Conservation (phyloP, 169 alveolate genomes). For the Amoebophrya sp. region DNA sequence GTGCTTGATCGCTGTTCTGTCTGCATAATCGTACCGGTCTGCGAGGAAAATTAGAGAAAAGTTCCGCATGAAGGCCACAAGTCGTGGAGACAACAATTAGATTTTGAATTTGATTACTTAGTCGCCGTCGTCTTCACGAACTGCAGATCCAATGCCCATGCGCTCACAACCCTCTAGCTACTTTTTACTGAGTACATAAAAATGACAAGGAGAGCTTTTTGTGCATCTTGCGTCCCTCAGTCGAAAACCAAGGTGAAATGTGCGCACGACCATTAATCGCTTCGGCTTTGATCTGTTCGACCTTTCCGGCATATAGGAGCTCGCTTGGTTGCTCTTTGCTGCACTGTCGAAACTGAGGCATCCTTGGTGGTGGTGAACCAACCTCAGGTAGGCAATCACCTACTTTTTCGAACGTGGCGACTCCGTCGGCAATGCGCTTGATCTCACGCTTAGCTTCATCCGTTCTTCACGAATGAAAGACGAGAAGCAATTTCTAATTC, state of each 20-base stretch:
- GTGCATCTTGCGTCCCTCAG: background rate
- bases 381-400: background rate
- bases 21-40: background rate
- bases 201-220: too few relatives aligned
- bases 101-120: too few relatives aligned
- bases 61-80: too few relatives aligned
- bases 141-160: too few relatives aligned
- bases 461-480: too few relatives aligned
- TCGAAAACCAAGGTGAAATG: background rate
- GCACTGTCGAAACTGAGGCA: background rate
- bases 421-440: too few relatives aligned
- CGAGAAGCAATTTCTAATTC: too few relatives aligned
- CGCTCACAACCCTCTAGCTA: too few relatives aligned
- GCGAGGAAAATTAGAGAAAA: background rate
- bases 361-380: background rate
- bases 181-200: too few relatives aligned
- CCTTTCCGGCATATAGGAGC: background rate
- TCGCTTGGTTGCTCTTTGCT: background rate
- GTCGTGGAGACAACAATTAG: too few relatives aligned
- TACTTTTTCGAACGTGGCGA: background rate
- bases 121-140: too few relatives aligned
- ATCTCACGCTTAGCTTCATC: too few relatives aligned
- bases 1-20: background rate
- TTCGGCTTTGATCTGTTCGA: background rate
- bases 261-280: background rate